Conservation (phyloP, 768 basidiomycete genomes). For the Astraeus odoratus region DNA sequence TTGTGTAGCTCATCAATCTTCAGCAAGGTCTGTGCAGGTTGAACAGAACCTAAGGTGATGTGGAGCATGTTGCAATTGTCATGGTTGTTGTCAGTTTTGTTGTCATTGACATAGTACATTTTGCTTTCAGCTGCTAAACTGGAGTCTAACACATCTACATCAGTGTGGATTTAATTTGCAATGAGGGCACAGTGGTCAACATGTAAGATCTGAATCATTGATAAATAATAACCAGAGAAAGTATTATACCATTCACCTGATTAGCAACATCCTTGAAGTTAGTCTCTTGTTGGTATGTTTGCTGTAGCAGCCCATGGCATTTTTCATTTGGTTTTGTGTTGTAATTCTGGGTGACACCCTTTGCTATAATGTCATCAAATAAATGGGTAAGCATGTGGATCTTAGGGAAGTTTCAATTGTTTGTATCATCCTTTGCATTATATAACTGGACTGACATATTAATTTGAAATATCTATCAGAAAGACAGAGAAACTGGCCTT, state of each 20-base stretch:
- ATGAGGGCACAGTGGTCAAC: constrained; percentile 1
- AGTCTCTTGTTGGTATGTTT: constrained; percentile 20
- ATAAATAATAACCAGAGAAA: neutral
- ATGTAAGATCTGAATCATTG: constrained; percentile 1
- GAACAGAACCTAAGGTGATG: neutral
- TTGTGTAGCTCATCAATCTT: neutral
- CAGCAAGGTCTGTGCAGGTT: neutral
- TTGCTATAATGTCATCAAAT: too few relatives aligned
- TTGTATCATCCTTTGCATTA: neutral
- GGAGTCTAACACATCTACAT: neutral
- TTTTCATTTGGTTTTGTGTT: neutral
- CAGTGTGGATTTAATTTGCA: constrained; percentile 1
- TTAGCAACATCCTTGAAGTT: constrained; percentile 29
- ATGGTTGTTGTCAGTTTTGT: neutral
- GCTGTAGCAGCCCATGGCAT: neutral
- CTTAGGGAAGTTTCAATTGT: neutral
- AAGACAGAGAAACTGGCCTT: constrained; percentile 10
- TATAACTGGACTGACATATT: neutral
- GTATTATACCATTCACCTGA: constrained; percentile 23
- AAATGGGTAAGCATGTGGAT: too few relatives aligned
- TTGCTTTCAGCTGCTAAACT: constrained; percentile 12
- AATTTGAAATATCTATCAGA: neutral
- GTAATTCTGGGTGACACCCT: constrained; percentile 8
- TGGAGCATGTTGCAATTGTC: neutral
- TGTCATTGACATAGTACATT: neutral